Percentiles rank a stretch among this genome's conserved stretches.
phyloP scores from a whole-genome alignment of 139 green algal species.

The Tetradesmus obliquus region DNA sequence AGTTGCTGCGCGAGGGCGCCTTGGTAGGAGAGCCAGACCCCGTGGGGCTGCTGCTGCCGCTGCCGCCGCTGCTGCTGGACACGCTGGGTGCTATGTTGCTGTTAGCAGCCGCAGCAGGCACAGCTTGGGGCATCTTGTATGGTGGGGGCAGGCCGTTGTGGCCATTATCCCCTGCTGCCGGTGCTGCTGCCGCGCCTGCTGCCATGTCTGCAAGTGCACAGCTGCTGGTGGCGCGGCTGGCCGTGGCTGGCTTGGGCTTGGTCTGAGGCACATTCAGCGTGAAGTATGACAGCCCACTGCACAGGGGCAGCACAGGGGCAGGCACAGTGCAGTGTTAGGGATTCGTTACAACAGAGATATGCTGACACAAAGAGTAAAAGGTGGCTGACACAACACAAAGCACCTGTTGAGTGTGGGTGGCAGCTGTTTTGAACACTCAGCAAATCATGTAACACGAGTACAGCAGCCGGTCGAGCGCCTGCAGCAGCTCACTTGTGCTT shows the following conservation, averaged over 20 bases:
- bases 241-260: background rate
- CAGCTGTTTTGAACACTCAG: no score
- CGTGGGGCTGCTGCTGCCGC: conserved; percentile 2
- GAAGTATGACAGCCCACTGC: conserved; percentile 45
- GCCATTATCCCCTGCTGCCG: background rate
- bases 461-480: background rate
- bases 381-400: no score
- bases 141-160: background rate
- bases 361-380: no score
- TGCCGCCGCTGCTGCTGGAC: conserved; percentile 3
- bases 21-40: background rate
- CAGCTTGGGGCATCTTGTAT: background rate
- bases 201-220: conserved; percentile 12
- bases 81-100: background rate
- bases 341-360: no score
- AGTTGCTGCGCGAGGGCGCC: background rate
- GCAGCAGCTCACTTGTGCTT: conserved; percentile 33
- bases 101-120: background rate
- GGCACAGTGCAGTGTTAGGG: background rate
- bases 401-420: no score
- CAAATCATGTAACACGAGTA: background rate
- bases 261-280: conserved; percentile 13
- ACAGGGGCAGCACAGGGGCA: background rate
- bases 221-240: conserved; percentile 18
- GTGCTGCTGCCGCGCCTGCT: conserved; percentile 11